These are phyloP conservation scores for Laetiporus sulphureus DNA, from an alignment of 1,284 basidiomycete species.

Conservation along the genomic window DNA sequence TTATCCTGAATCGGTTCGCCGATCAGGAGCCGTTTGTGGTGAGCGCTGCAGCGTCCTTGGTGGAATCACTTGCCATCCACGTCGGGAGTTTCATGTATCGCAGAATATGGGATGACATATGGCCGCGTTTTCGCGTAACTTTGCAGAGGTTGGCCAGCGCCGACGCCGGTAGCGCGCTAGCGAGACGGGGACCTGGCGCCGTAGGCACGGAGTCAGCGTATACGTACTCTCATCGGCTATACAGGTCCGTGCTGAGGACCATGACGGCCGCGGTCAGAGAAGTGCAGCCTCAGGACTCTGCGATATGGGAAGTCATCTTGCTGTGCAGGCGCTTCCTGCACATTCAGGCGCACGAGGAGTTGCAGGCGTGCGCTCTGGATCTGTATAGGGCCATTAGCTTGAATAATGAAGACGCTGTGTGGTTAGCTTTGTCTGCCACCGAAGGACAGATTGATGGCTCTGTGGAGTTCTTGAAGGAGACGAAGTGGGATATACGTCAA, in stretches of 20 bases:
- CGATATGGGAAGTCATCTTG: conserved; percentile 75
- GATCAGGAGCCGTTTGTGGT: conserved; percentile 76
- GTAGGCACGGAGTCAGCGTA: conserved; percentile 66
- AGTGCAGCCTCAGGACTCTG: conserved; percentile 62
- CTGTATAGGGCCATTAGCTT: conserved; percentile 56
- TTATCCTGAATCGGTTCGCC: conserved; percentile 74
- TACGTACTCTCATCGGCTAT: conserved; percentile 71
- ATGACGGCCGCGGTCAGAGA: conserved; percentile 59
- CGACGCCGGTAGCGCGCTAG: conserved; percentile 60
- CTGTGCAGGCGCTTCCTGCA: conserved; percentile 73
- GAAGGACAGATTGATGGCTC: conserved; percentile 33
- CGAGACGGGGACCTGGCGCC: conserved; percentile 40
- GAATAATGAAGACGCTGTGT: conserved; percentile 75
- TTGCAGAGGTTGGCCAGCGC: conserved; percentile 50
- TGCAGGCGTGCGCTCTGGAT: conserved; percentile 58
- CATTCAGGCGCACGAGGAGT: conserved; percentile 56
- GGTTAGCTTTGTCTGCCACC: conserved; percentile 67
- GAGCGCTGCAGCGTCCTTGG: conserved; percentile 60
- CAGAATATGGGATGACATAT: conserved; percentile 82
- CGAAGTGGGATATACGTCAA: conserved; percentile 52
- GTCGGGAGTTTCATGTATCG: conserved; percentile 80
- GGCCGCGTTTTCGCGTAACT: conserved; percentile 72
- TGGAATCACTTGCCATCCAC: conserved; percentile 61
- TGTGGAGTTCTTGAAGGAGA: conserved; percentile 45
- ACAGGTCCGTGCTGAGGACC: conserved; percentile 65